phyloP scores from a whole-genome alignment of 495 filamentous ascomycete genomes.

The Amniculicola lignicola region DNA sequence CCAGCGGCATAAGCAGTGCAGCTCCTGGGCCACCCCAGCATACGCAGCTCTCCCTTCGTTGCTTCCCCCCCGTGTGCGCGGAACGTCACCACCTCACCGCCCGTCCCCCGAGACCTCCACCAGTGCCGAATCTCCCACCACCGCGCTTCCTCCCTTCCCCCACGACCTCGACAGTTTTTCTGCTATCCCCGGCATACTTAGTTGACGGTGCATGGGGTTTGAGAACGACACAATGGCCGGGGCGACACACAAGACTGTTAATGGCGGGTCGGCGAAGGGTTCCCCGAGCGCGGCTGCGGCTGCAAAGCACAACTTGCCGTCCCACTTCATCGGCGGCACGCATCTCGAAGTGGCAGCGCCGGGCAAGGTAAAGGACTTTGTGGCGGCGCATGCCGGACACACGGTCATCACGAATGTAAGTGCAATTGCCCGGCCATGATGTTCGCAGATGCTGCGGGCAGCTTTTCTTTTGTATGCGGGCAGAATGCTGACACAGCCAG shows the following conservation, averaged over 20 bases:
- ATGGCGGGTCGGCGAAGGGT: constrained; percentile 50
- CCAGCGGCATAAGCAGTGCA: no score
- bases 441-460: no score
- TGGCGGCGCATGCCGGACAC: constrained; percentile 83
- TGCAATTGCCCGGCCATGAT: not conserved
- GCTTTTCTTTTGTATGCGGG: no score
- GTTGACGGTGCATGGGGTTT: constrained; percentile 30
- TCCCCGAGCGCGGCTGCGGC: constrained; percentile 60
- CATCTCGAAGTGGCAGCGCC: constrained; percentile 72
- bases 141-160: not conserved
- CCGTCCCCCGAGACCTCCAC: no score
- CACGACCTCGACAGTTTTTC: no score
- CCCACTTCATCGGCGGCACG: constrained; percentile 96
- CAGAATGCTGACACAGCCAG: no score
- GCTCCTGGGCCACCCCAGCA: no score
- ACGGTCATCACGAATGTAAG: constrained; percentile 96
- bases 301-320: constrained; percentile 72
- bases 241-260: constrained; percentile 8
- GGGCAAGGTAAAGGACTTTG: constrained; percentile 90
- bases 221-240: constrained; percentile 32
- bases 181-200: no score
- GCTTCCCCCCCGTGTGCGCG: no score
- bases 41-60: no score
- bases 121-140: no score
- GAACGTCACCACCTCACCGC: no score